Conservation (phyloP, 352 stramenopile species). For the Phytopythium cucurbitacearum region DNA sequence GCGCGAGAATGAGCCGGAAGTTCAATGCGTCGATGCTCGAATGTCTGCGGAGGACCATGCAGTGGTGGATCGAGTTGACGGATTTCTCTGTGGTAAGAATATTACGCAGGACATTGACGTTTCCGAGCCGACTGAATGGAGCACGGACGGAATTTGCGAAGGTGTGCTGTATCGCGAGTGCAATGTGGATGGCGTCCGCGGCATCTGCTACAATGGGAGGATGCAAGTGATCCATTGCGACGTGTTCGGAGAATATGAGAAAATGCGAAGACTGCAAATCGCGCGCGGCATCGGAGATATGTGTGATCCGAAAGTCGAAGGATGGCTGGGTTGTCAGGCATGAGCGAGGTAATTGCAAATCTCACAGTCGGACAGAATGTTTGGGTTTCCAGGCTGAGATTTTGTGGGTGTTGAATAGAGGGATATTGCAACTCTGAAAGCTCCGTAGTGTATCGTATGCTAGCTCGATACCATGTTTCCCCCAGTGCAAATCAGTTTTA, state of each 20-base stretch:
- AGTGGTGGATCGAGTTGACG: slow-evolving; percentile 7
- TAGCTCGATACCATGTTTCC: too few species aligned
- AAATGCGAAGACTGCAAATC: slow-evolving; percentile 28
- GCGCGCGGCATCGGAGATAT: slow-evolving; percentile 7
- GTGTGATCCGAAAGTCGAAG: slow-evolving; percentile 22
- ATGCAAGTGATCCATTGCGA: slow-evolving; percentile 40
- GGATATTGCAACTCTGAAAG: too few species aligned
- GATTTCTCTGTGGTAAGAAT: slow-evolving; percentile 22
- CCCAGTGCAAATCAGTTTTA: too few species aligned
- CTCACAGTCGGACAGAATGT: too few species aligned
- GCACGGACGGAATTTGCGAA: slow-evolving; percentile 21
- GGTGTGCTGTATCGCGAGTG: slow-evolving; percentile 28
- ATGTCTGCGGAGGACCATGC: slow-evolving; percentile 16
- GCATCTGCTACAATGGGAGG: slow-evolving; percentile 35
- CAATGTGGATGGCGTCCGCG: slow-evolving; percentile 7
- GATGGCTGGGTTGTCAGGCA: slow-evolving; percentile 21
- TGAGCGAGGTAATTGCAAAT: too few species aligned
- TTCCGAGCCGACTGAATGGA: slow-evolving; percentile 17
- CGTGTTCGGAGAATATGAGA: slow-evolving; percentile 19
- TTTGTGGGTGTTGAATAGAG: too few species aligned
- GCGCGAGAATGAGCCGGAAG: slow-evolving; percentile 13
- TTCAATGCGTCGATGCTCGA: slow-evolving; percentile 16
- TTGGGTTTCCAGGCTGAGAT: too few species aligned
- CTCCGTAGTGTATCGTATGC: too few species aligned
- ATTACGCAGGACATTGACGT: slow-evolving; percentile 21